Conservation (phyloP, 345 rosid genomes). For the Aquilaria malaccensis region DNA sequence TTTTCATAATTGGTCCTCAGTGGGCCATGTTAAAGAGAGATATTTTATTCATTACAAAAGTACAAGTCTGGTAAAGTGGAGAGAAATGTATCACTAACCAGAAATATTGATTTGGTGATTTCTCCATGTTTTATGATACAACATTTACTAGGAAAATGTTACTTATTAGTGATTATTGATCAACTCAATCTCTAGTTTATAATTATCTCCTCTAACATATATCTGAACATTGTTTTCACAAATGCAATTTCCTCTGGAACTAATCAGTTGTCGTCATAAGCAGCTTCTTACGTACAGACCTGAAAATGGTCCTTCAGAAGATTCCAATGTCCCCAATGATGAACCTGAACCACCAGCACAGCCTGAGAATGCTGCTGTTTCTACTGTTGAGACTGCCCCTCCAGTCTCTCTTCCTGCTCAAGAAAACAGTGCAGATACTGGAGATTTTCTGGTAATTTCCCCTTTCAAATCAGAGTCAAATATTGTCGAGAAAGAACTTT, state of each 20-base stretch:
- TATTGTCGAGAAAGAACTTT: not conserved
- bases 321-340: slow-evolving; percentile 34
- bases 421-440: slow-evolving; percentile 53
- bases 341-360: slow-evolving; percentile 54
- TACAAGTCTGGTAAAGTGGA: too few species aligned
- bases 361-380: slow-evolving; percentile 31
- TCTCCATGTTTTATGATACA: too few species aligned
- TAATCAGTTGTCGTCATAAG: slow-evolving; percentile 19
- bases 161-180: too few species aligned
- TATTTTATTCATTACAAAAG: too few species aligned
- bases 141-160: too few species aligned
- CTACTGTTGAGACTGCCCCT: slow-evolving; percentile 26
- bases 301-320: slow-evolving; percentile 67
- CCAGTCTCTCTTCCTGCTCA: slow-evolving; percentile 19
- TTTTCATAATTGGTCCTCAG: too few species aligned
- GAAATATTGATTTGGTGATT: too few species aligned
- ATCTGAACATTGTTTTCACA: not conserved
- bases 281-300: slow-evolving; percentile 78
- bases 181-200: too few species aligned
- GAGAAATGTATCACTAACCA: too few species aligned
- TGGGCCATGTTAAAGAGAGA: too few species aligned
- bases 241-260: slow-evolving; percentile 1
- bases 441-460: slow-evolving; percentile 70
- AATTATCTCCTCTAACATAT: too few species aligned
- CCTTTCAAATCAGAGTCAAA: slow-evolving; percentile 3